phyloP scores from a whole-genome alignment of 2,329 filamentous ascomycete genomes.

The Coleophoma eucalyptorum region DNA sequence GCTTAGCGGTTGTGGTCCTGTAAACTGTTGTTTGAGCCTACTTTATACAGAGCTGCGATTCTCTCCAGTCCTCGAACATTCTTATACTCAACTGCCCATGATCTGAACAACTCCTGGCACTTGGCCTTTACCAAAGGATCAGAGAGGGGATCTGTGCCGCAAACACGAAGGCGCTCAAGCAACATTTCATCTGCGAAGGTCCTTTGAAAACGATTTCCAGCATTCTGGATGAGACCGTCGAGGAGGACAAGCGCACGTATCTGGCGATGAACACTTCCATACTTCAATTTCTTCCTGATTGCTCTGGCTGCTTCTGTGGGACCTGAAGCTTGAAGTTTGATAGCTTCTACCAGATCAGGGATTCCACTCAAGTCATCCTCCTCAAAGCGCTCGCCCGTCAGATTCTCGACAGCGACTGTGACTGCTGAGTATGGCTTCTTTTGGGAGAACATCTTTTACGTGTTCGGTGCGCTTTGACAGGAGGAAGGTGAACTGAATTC shows the following conservation, averaged over 20 bases:
- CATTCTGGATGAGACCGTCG: conserved; percentile 93
- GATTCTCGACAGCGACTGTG: conserved; percentile 84
- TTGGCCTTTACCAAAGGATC: conserved; percentile 85
- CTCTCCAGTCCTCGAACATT: conserved; percentile 74
- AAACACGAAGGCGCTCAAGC: conserved; percentile 84
- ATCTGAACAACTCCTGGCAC: conserved; percentile 79
- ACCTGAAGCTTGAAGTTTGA: conserved; percentile 82
- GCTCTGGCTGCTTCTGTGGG: conserved; percentile 87
- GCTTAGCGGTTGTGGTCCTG: conserved; percentile 7
- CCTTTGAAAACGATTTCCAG: conserved; percentile 80
- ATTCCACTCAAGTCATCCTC: conserved; percentile 91
- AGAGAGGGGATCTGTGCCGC: conserved; percentile 79
- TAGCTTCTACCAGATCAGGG: conserved; percentile 89
- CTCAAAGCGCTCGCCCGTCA: conserved; percentile 85
- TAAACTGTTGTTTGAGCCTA: conserved; percentile 20
- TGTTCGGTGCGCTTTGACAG: no score
- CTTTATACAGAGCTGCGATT: conserved; percentile 74
- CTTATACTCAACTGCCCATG: conserved; percentile 83
- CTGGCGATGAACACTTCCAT: conserved; percentile 91
- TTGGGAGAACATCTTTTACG: conserved; percentile 27
- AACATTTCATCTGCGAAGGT: conserved; percentile 87
- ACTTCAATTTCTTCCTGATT: conserved; percentile 97
- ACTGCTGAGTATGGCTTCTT: conserved; percentile 92
- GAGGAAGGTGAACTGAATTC: no score
- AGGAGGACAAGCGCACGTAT: conserved; percentile 83